Percentiles rank a stretch among this genome's conserved stretches.
Conservation (phyloP, 148 eudicot genomes). For the Chenopodium quinoa region DNA sequence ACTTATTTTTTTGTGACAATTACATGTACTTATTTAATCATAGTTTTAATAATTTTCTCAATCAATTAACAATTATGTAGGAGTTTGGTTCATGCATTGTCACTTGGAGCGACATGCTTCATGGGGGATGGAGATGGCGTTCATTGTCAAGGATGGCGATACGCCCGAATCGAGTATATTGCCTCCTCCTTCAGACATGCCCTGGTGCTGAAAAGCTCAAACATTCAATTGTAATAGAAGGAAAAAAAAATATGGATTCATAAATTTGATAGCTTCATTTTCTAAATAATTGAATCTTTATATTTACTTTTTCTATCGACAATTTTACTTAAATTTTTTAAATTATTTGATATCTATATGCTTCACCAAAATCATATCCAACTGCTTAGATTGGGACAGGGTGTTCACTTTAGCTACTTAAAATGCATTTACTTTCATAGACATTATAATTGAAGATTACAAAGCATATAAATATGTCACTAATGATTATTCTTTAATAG, state of each 20-base stretch:
- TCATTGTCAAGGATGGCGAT: constrained; percentile 21
- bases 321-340: background rate
- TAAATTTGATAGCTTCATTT: too few species aligned
- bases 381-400: too few species aligned
- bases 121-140: constrained; percentile 24
- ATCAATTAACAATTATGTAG: background rate
- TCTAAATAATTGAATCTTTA: background rate
- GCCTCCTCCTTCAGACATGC: constrained; percentile 15
- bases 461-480: too few species aligned
- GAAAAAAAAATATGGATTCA: too few species aligned
- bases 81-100: constrained; percentile 20
- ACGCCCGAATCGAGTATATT: constrained; percentile 7
- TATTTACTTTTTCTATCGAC: background rate
- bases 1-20: too few species aligned
- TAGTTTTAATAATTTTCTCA: too few species aligned
- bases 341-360: background rate
- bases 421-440: too few species aligned
- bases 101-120: constrained; percentile 18
- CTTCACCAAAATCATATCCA: background rate
- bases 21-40: too few species aligned
- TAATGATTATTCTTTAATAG: too few species aligned
- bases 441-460: too few species aligned
- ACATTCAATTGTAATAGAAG: too few species aligned
- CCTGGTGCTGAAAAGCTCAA: background rate
- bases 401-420: too few species aligned